Evolutionary conservation across 108 stramenopile species (phyloP).

Genomic region (Pseudonitzschia delicatissima): DNA sequence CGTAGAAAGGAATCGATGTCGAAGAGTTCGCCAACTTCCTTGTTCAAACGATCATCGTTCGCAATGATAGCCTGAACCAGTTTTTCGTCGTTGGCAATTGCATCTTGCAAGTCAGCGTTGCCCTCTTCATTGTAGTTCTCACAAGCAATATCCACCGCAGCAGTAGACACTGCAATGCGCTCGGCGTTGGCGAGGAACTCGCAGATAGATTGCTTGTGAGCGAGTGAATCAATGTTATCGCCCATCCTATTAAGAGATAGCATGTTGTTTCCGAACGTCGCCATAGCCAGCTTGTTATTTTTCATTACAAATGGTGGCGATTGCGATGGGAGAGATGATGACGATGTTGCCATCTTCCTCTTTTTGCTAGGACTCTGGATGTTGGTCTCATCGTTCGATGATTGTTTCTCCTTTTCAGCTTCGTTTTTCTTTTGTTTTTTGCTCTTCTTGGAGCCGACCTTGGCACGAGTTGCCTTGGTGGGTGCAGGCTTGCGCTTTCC

Average conservation of each 20-base stretch:
- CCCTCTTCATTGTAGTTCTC: not conserved
- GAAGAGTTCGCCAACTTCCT: constrained; percentile 11
- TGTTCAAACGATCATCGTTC: constrained; percentile 9
- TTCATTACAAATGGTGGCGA: too few species aligned
- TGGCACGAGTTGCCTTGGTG: not conserved
- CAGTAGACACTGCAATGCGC: not conserved
- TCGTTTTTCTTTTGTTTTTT: not conserved
- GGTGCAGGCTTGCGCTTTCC: constrained; percentile 3
- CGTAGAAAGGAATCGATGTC: not conserved
- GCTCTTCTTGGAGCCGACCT: not conserved
- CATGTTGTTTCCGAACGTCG: not conserved
- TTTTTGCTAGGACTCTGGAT: not conserved
- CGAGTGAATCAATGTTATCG: not conserved
- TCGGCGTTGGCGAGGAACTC: constrained; percentile 1
- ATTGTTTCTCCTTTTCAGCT: not conserved
- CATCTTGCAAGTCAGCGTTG: not conserved
- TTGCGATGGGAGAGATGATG: too few species aligned
- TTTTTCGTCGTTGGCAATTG: constrained; percentile 4
- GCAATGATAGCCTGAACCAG: constrained; percentile 8
- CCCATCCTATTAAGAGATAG: too few species aligned
- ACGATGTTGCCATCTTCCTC: not conserved
- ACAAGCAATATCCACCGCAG: not conserved
- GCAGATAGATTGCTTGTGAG: constrained; percentile 4
- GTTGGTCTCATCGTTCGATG: not conserved
- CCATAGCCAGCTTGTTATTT: constrained; percentile 2